phyloP scores from a whole-genome alignment of 768 basidiomycete genomes.

The Lentinula raphanica region DNA sequence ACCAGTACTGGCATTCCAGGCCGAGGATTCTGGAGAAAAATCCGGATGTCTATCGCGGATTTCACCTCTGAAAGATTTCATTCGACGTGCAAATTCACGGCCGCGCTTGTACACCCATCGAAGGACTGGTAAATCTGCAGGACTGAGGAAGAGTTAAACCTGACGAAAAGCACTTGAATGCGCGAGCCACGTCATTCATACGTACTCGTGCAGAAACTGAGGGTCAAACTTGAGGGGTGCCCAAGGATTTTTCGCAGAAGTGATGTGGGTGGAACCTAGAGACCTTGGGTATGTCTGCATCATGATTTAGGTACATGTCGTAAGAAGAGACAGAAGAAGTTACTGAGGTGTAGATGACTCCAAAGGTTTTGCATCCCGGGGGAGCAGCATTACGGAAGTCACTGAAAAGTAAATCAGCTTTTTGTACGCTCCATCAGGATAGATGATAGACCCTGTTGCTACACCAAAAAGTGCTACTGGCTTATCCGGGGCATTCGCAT shows the following conservation, averaged over 20 bases:
- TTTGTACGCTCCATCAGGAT: too few species aligned
- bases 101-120: constrained; percentile 21
- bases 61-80: constrained; percentile 22
- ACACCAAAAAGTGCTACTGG: constrained; percentile 28
- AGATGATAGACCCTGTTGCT: constrained; percentile 16
- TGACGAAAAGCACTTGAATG: too few species aligned
- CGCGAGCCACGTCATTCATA: too few species aligned
- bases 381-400: background rate
- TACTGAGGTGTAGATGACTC: background rate
- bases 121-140: constrained; percentile 20
- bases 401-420: background rate
- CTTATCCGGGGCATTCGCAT: constrained; percentile 30
- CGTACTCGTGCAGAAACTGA: background rate
- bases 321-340: background rate
- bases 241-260: background rate
- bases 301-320: background rate
- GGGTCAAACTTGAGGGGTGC: background rate
- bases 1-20: constrained; percentile 6
- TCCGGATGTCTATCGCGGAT: constrained; percentile 13
- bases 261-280: background rate
- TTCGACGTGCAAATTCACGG: constrained; percentile 30
- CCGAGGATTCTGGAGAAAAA: constrained; percentile 9
- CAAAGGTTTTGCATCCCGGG: background rate
- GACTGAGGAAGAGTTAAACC: background rate
- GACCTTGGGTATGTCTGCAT: background rate